phyloP scores from a whole-genome alignment of 352 stramenopile species.

The Phytophthora cryptogea region DNA sequence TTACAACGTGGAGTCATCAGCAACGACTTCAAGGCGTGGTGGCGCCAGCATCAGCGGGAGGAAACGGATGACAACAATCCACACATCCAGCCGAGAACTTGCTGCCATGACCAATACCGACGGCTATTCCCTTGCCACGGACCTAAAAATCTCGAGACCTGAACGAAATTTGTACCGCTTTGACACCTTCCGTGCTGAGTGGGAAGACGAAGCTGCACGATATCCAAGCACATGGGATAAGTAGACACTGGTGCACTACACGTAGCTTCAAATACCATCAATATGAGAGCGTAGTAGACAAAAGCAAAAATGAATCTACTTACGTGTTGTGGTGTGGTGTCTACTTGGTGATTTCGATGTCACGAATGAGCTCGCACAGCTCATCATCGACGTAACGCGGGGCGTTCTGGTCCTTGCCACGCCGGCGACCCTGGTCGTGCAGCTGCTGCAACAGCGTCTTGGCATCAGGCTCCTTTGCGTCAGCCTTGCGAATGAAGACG shows the following conservation, averaged over 20 bases:
- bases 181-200: slow-evolving; percentile 75
- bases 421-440: slow-evolving; percentile 39
- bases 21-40: slow-evolving; percentile 22
- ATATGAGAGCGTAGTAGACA: slow-evolving; percentile 7
- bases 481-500: slow-evolving; percentile 53
- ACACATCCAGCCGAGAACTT: slow-evolving; percentile 29
- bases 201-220: slow-evolving; percentile 71
- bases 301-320: slow-evolving; percentile 20
- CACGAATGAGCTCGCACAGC: slow-evolving; percentile 55
- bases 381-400: slow-evolving; percentile 51
- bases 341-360: slow-evolving; percentile 52
- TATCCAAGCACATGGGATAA: slow-evolving; percentile 61
- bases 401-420: slow-evolving; percentile 29
- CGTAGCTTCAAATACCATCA: slow-evolving; percentile 1
- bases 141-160: slow-evolving; percentile 70
- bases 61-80: slow-evolving; percentile 26
- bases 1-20: slow-evolving; percentile 51
- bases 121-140: slow-evolving; percentile 38
- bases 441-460: slow-evolving; percentile 43
- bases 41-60: slow-evolving; percentile 31
- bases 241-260: slow-evolving; percentile 9
- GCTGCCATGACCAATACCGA: slow-evolving; percentile 34
- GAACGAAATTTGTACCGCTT: slow-evolving; percentile 75
- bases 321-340: slow-evolving; percentile 22
- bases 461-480: slow-evolving; percentile 28